Evolutionary conservation across 371 early-diverging fungal species (phyloP), one percentile per base, ranked within the genome.

Genomic region (Actinomortierella wolfii): DNA sequence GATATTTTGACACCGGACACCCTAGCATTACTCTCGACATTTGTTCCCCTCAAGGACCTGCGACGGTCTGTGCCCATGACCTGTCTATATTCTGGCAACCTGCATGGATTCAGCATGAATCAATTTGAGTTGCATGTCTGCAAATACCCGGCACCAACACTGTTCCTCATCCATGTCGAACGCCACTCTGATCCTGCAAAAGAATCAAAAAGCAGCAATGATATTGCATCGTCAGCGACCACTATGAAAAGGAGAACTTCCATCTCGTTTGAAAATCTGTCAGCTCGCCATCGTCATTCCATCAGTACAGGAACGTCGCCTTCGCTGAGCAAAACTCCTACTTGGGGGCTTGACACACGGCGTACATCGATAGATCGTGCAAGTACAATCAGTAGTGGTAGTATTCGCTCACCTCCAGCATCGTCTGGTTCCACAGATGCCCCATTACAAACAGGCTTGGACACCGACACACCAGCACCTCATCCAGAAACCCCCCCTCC

Each of bases 31-130:
- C 17, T 87, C 8, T 78, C 70, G 8, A 85, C 82, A 83, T 71
- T 79, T 26, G 48, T 87, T 5, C 82, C 87, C 0, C 70, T 64
- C 8, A 24, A 47, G 20, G 51, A 65, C 21, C 29, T 61, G 5
- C 17, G 21, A 21, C 21, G 8, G 20, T 24, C 21, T 15, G 17
- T 21, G 50, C 74, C 44, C 0, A 25, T 71, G 40, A 65, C 73
- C 3, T 61, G 78, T 1, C 76, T 88, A 0, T 88, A 86, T 54
- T 79, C 79, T 3, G 84, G 81, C 25, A 77, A 79, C 24, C 45
- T 71, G 50, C 78, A 89, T 45, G 89, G 89, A 0, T 89, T 85
- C 62, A 83, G 86, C 17, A 89, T 87, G 87, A 89, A 85, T 48
- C 70, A 86, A 28, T 89, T 87, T 53, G 83, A 83, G 51, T 79